A percentile compares a stretch with the other conserved stretches of the same genome.
Evolutionary conservation across 2,329 filamentous ascomycete genomes (phyloP).

Genomic region (Onygenales sp.): DNA sequence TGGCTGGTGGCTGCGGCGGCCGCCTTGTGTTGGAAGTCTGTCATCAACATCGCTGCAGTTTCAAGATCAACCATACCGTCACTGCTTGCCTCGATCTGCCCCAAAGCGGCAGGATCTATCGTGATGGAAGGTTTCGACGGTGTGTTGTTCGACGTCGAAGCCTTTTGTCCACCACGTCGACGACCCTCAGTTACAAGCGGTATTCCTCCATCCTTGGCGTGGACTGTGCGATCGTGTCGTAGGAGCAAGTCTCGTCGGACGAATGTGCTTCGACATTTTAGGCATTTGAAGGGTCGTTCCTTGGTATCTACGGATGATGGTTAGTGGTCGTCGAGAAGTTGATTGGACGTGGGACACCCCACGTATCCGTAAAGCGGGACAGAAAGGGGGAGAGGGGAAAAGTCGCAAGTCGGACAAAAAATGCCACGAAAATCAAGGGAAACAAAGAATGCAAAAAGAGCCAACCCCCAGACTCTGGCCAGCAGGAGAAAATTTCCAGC

Average conservation of each 20-base stretch:
- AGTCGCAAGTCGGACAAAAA: background rate
- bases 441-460: background rate
- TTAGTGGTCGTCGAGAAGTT: background rate
- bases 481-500: background rate
- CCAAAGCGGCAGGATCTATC: conserved; percentile 59
- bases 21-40: conserved; percentile 93
- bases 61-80: conserved; percentile 93
- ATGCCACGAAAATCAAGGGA: background rate
- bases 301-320: conserved; percentile 66
- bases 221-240: conserved; percentile 94
- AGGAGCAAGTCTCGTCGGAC: conserved; percentile 93
- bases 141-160: conserved; percentile 25
- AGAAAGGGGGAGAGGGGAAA: too few relatives aligned
- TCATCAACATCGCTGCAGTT: conserved; percentile 96
- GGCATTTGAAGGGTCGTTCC: conserved; percentile 95
- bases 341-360: background rate
- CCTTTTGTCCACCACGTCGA: conserved; percentile 42
- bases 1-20: conserved; percentile 56
- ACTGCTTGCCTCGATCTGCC: conserved; percentile 77
- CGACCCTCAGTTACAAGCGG: conserved; percentile 92
- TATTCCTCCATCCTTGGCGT: conserved; percentile 93
- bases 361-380: background rate
- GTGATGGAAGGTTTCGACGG: conserved; percentile 60
- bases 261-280: conserved; percentile 97
- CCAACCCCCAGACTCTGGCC: background rate